Evolutionary conservation across 139 green algal genomes (phyloP), one percentile per base, ranked within the genome.

Genomic region (Coccomyxa sp.): DNA sequence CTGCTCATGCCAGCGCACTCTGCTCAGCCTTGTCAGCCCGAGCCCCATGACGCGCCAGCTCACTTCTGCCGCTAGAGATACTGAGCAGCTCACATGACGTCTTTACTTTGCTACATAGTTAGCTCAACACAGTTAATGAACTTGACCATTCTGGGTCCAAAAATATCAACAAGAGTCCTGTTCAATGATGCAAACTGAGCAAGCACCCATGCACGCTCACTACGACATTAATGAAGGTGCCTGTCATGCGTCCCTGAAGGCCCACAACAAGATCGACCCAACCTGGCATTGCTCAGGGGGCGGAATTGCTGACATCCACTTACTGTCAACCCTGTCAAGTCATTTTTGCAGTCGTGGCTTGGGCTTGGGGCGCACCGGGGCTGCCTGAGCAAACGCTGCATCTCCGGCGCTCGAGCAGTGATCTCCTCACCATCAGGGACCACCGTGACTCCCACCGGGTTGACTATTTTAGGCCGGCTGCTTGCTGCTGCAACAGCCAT

Each of bases 311-410:
- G 38, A 51, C 7, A 51, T 51, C 7, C 38, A 51, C 3, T 51
- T 51, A 51, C 3, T 51, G 38, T 51, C 38, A 51, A 7, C 38
- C n/a, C 38, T 51, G 38, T 51, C 38, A 51, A 51, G 38, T 51
- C 38, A 51, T 51, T 51, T n/a, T 7, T 51, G 38, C 38, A 51
- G 38, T 51, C 7, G 38, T 51, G 38, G 38, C 38, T 51, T 51
- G 38, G 7, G 38, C 38, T 51, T 51, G 3, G 38, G 38, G 38
- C 68, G 28, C 74, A 85, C 84, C 84, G 79, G 63, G 84, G 84
- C 13, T 75, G 67, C 0, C 84, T 74, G 58, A 87, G 76, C 81
- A 87, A 66, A 45, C 84, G 80, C n/a, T 81, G 45, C 31, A 87
- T 57, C 76, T 87, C 84, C 25, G 84, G 59, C 13, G 77, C 81